A percentile compares a stretch with the other conserved stretches of the same genome.
Conservation (phyloP, 495 filamentous ascomycete species). For the Neurospora tetraspora region DNA sequence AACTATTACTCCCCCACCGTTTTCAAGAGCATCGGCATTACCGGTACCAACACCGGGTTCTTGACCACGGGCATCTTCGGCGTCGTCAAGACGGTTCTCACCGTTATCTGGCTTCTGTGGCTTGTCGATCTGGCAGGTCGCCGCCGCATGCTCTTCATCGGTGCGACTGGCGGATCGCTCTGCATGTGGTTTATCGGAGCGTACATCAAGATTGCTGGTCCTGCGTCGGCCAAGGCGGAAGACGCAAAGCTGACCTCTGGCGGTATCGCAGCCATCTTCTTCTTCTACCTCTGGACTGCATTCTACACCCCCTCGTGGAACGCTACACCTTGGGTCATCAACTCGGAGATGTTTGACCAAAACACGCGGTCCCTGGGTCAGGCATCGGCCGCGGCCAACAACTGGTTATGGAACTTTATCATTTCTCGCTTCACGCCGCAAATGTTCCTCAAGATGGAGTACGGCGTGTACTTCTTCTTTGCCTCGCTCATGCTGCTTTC, state of each 20-base stretch:
- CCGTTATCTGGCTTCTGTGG: slow-evolving; percentile 47
- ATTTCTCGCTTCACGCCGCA: slow-evolving; percentile 63
- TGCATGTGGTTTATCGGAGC: slow-evolving; percentile 51
- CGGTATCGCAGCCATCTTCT: slow-evolving; percentile 62
- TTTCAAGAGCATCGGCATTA: slow-evolving; percentile 49
- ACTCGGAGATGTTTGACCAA: slow-evolving; percentile 54
- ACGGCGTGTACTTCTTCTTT: slow-evolving; percentile 75
- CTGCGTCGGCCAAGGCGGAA: slow-evolving; percentile 21
- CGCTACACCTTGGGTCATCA: slow-evolving; percentile 58
- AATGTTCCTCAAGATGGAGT: slow-evolving; percentile 61
- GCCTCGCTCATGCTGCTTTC: slow-evolving; percentile 58
- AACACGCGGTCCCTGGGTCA: slow-evolving; percentile 57
- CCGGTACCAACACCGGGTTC: slow-evolving; percentile 37
- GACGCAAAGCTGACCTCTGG: slow-evolving; percentile 35
- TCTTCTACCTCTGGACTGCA: slow-evolving; percentile 72
- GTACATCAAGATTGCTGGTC: slow-evolving; percentile 43
- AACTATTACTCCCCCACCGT: slow-evolving; percentile 57
- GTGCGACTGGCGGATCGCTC: slow-evolving; percentile 41
- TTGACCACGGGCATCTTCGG: slow-evolving; percentile 44
- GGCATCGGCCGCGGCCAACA: slow-evolving; percentile 56
- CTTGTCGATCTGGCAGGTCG: slow-evolving; percentile 45
- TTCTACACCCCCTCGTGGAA: slow-evolving; percentile 74
- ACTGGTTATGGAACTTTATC: slow-evolving; percentile 74
- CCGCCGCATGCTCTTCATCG: slow-evolving; percentile 44
- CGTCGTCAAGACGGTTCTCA: slow-evolving; percentile 48